phyloP scores from a whole-genome alignment of 768 basidiomycete species.

The Brasilioporus rufonigricans region DNA sequence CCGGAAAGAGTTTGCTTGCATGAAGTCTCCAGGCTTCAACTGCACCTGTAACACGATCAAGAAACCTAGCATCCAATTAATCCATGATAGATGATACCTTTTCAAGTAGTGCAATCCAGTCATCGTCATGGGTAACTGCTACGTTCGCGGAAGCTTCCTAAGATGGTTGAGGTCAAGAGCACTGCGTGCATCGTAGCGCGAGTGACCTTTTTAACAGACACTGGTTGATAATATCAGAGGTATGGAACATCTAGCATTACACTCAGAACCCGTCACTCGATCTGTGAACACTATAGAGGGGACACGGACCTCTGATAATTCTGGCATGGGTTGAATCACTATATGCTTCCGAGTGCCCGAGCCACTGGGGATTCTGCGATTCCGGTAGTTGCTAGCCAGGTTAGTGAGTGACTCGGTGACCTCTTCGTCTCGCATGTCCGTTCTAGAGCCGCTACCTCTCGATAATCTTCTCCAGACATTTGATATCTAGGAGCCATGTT shows the following conservation, averaged over 20 bases:
- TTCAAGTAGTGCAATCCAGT: conserved; percentile 8
- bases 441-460: neutral
- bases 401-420: neutral
- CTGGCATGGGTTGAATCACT: neutral
- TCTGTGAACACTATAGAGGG: neutral
- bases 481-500: neutral
- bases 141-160: neutral
- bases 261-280: neutral
- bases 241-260: conserved; percentile 6
- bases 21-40: neutral
- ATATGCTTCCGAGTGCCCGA: neutral
- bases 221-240: conserved; percentile 12
- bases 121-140: conserved; percentile 1
- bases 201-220: conserved; percentile 1
- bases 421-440: neutral
- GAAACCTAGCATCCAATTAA: neutral
- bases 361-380: neutral
- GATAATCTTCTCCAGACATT: neutral
- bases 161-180: neutral
- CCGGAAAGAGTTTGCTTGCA: neutral
- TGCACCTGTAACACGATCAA: neutral
- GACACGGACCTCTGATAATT: neutral
- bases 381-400: neutral
- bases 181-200: neutral
- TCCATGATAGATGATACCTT: neutral